Base-by-base conservation (phyloP, 169 alveolate genomes). In the Cyclospora cayetanensis region DNA sequence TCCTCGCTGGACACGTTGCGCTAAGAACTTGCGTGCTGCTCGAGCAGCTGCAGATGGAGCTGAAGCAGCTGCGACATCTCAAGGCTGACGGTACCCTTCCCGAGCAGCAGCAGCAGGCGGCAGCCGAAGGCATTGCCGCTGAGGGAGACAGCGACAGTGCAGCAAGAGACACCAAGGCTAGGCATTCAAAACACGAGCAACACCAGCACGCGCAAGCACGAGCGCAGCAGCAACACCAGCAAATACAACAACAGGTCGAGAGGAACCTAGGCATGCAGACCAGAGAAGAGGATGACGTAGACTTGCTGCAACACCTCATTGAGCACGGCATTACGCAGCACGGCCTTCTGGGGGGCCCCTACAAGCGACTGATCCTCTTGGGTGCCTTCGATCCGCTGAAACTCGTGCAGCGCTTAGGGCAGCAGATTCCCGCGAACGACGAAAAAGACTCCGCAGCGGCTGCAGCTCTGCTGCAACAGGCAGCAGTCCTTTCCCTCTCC, bases 181-280 rank as follows among this genome's bases (percentile, higher is more conserved):
- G 12, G 7, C 34, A 41, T 2, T 55, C 37, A 41, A 29, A 63
- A 25, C 35, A 63, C 37, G 27, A 22, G 11, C 35, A 63, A 29
- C 35, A 63, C 34, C 35, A 63, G 34, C 25, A 50, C 20, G 63
- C 11, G 27, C 35, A 63, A 22, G 76, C n/a, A 63, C 35, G n/a
- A 22, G 76, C n/a, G 34, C 76, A 63, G 76, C 35, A 22, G 15
- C n/a, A n/a, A n/a, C n/a, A n/a, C n/a, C n/a, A n/a, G n/a, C n/a
- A n/a, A n/a, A n/a, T n/a, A n/a, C n/a, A 25, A 22, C n/a, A 22
- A 9, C n/a, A 34, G 39, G 86, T 74, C 25, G 86, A 74, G 25
- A 41, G 55, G 31, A 74, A 74, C 65, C 37, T 74, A 65, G 86
- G 86, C 1, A 74, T 74, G 86, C 86, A 74, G 65, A 74, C 86